Evolutionary conservation across 768 basidiomycete genomes (phyloP).

Genomic region (Gautieria morchelliformis): DNA sequence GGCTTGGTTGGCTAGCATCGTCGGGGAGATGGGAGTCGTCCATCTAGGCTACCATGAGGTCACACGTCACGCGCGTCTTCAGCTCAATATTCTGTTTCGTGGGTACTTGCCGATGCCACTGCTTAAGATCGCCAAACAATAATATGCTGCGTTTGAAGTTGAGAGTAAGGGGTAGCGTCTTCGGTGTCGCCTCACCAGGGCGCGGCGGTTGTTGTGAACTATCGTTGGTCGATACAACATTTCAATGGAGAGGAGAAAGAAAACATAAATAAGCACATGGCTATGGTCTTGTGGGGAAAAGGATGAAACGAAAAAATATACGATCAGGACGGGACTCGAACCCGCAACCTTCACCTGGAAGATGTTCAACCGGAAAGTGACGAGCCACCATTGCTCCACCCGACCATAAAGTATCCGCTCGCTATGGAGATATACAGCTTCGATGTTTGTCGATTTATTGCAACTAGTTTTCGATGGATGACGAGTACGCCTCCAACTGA

Average conservation of each 20-base stretch:
- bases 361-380: constrained; percentile 3
- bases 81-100: too few relatives aligned
- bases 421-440: neutral
- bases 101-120: too few relatives aligned
- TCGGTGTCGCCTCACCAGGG: too few relatives aligned
- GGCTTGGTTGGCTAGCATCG: neutral
- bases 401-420: neutral
- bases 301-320: constrained; percentile 1
- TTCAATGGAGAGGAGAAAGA: too few relatives aligned
- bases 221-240: neutral
- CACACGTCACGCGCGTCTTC: neutral
- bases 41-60: neutral
- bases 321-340: constrained; percentile 11
- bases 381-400: constrained; percentile 11
- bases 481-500: too few relatives aligned
- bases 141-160: neutral
- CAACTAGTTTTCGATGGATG: too few relatives aligned
- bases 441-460: too few relatives aligned
- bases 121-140: too few relatives aligned
- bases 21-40: neutral
- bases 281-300: too few relatives aligned
- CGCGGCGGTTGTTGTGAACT: too few relatives aligned
- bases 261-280: too few relatives aligned
- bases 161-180: neutral
- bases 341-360: constrained; percentile 8